These are phyloP conservation scores for Pseudocercospora musae DNA, from an alignment of 2,329 filamentous ascomycete genomes.

Conservation along the genomic window DNA sequence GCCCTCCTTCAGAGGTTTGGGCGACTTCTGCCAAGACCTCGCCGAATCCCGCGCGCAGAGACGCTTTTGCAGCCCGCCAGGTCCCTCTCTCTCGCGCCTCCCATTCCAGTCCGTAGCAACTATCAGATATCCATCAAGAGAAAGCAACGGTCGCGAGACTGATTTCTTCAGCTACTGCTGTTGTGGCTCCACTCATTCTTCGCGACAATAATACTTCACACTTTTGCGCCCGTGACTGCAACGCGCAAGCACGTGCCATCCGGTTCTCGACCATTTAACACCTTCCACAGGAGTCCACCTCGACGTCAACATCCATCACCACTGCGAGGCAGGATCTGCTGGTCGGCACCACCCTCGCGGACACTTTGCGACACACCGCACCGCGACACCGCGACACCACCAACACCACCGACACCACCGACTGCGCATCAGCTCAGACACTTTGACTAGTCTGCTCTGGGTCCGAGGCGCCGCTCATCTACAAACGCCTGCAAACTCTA, in stretches of 20 bases:
- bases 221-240: slow-evolving; percentile 10
- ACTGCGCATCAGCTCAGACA: slow-evolving; percentile 19
- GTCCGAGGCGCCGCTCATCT: slow-evolving; percentile 14
- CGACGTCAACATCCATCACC: slow-evolving; percentile 4
- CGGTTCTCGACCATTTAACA: neutral
- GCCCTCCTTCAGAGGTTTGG: neutral
- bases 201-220: neutral
- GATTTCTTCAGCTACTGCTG: neutral
- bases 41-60: neutral
- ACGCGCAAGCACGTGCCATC: slow-evolving; percentile 10
- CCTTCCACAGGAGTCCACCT: slow-evolving; percentile 1
- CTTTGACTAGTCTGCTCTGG: slow-evolving; percentile 21
- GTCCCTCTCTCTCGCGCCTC: neutral
- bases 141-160: slow-evolving; percentile 3
- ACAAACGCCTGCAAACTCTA: slow-evolving; percentile 3
- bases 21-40: neutral
- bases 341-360: slow-evolving; percentile 11
- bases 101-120: neutral
- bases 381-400: no score
- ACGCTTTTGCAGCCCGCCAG: neutral
- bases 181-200: neutral
- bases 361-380: neutral
- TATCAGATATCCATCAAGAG: slow-evolving; percentile 7
- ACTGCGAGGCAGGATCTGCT: slow-evolving; percentile 17
- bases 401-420: slow-evolving; percentile 6